Conservation (phyloP, 371 early-diverging fungal genomes). For the Apophysomyces variabilis region DNA sequence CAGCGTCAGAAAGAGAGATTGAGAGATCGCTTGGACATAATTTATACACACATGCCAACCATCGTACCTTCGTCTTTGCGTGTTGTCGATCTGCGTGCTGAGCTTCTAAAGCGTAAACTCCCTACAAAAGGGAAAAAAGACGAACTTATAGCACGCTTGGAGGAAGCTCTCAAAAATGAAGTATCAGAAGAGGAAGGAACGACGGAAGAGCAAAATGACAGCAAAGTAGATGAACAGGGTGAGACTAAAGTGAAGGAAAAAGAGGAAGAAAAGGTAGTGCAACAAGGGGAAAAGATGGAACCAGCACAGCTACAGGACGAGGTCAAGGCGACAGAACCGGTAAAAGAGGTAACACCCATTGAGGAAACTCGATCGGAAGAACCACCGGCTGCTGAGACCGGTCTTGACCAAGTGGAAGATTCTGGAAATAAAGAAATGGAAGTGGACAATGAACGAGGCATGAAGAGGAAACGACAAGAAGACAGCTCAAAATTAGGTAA, state of each 20-base stretch:
- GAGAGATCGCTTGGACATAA: neutral
- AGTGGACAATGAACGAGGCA: conserved; percentile 16
- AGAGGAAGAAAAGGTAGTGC: conserved; percentile 5
- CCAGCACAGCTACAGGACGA: conserved; percentile 19
- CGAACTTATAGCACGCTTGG: conserved; percentile 69
- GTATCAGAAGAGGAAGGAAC: conserved; percentile 16
- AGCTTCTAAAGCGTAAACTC: conserved; percentile 62
- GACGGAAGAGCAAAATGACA: conserved; percentile 12
- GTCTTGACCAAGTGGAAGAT: neutral
- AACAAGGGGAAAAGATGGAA: conserved; percentile 17
- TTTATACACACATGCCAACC: neutral
- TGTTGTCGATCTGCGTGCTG: conserved; percentile 72
- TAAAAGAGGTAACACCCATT: conserved; percentile 2
- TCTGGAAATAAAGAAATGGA: conserved; percentile 14
- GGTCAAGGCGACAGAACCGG: conserved; percentile 23
- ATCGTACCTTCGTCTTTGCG: conserved; percentile 33
- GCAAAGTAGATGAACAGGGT: conserved; percentile 13
- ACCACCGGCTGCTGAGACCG: neutral
- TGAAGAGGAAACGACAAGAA: conserved; percentile 23
- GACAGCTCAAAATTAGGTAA: neutral
- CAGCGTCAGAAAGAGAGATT: too few species aligned
- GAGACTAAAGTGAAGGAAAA: neutral
- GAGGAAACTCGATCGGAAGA: conserved; percentile 4
- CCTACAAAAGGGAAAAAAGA: conserved; percentile 75
- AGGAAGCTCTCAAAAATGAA: conserved; percentile 53